Evolutionary conservation across 345 rosid genomes (phyloP).

Genomic region (Physaria fendleri): DNA sequence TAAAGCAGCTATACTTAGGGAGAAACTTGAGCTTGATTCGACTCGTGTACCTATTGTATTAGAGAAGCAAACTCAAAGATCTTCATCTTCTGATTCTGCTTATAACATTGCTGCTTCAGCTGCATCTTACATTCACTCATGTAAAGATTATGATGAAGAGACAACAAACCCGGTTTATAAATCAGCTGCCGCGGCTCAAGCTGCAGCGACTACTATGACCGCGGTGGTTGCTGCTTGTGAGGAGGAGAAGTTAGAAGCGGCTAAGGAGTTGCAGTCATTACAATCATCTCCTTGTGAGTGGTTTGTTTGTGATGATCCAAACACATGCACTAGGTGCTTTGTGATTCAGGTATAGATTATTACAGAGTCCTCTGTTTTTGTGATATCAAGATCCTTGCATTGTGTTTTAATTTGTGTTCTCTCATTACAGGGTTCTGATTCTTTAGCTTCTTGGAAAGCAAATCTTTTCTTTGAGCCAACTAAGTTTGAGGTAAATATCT

Average conservation of each 20-base stretch:
- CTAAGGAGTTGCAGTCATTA: conserved; percentile 63
- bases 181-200: conserved; percentile 75
- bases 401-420: background rate
- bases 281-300: conserved; percentile 90
- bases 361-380: conserved; percentile 6
- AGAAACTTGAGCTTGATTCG: conserved; percentile 50
- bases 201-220: conserved; percentile 82
- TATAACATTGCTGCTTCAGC: conserved; percentile 93
- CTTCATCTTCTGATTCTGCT: conserved; percentile 42
- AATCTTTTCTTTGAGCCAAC: conserved; percentile 88
- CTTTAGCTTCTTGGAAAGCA: conserved; percentile 85
- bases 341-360: conserved; percentile 62
- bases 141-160: conserved; percentile 34
- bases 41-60: conserved; percentile 28
- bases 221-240: conserved; percentile 82
- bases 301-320: conserved; percentile 78
- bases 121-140: conserved; percentile 63
- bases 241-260: conserved; percentile 73
- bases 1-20: conserved; percentile 48
- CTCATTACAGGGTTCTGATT: conserved; percentile 71
- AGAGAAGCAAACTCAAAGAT: conserved; percentile 29
- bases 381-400: background rate
- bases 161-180: conserved; percentile 36
- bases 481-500: conserved; percentile 60
- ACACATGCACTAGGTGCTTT: conserved; percentile 64